Base-by-base conservation (phyloP, 78 protist species). In the Bigelowiella natans region DNA sequence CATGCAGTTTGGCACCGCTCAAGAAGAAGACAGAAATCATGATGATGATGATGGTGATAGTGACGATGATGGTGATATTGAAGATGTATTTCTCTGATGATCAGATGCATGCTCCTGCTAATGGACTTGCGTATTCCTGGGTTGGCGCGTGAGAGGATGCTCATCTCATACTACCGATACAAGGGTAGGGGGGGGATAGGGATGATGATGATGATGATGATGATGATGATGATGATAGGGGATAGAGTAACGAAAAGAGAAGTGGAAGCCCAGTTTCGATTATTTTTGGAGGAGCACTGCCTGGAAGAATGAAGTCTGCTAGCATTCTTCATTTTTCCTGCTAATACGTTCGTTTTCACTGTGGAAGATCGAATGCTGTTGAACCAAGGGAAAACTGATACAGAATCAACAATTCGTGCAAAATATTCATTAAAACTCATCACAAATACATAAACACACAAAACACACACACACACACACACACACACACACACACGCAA, bases 111-210 rank as follows among this genome's bases (percentile, higher is more conserved):
- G 97, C 97, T 98, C 39, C 90, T 95, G 7, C 91, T 96, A 18
- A 38, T 98, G 90, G 99, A 97, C 85, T 39, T 18, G 38, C 39
- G 90, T 0, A 94, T 98, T 82, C 96, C 92, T 30, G 99, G 99
- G 39, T 90, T 87, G 30, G 95, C 97, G 18, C 91, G 99, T 38
- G 99, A 98, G 89, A 93, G 98, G 39, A 83, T 98, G 93, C 87
- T 98, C 86, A 93, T 98, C 82, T 38, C 97, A 11, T 97, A 95
- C 93, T 92, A 94, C 91, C 94, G 99, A 30, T 96, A 96, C 92
- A 95, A 95, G 64, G 93, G 90, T 3, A 2, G 31, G 88, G 38
- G 37, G 0, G 86, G 38, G 3, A 38, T 36, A 30, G 38, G 38
- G 85, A 90, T 39, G n/a, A n/a, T n/a, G n/a, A n/a, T n/a, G n/a